Base-by-base conservation (phyloP, 2,329 filamentous ascomycete genomes). In the Malbranchea cinnamomea region DNA sequence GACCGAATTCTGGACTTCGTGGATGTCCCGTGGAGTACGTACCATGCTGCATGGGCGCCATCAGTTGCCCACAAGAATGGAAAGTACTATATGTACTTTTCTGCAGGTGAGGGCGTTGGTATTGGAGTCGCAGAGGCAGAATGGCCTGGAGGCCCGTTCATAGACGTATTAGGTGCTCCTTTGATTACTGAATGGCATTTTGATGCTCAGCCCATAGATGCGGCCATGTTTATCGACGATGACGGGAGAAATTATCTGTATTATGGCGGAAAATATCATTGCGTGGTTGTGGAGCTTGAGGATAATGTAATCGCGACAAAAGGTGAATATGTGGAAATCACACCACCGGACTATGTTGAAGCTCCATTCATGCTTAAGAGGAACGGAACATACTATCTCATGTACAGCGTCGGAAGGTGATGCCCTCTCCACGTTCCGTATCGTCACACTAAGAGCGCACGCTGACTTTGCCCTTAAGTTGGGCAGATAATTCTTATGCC, bases 1-100 rank as follows among this genome's bases (percentile, higher is more conserved):
- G 41, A 50, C 11, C 53, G 53, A 21, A 52, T 66, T 32, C 47
- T 67, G 15, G 59, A 54, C 13, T 50, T 47, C 18, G 44, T 41
- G 4, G 34, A 50, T 28, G 48, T 62, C 23, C 39, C 50, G 4
- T 67, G 63, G 62, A 61, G 59, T 5, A 56, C 43, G 2, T 49
- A 50, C 30, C 41, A 46, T 14, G 62, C 62, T 0, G 46, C 63
- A 12, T 65, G 62, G 63, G 63, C 62, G 2, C 63, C 63, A 0
- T 59, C 61, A 1, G 56, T 62, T 8, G 50, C 60, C 20, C 38
- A 38, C 9, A 52, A 59, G 19, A 50, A 62, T 36, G 58, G 56
- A 7, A 57, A 53, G 23, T 66, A 65, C 41, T 65, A 58, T 38
- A 49, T 67, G 31, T 67, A 67, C 43, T 67, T 65, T 37, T 59